Evolutionary conservation across 2,329 filamentous ascomycete species (phyloP).

Genomic region (Claviceps lovelessii): DNA sequence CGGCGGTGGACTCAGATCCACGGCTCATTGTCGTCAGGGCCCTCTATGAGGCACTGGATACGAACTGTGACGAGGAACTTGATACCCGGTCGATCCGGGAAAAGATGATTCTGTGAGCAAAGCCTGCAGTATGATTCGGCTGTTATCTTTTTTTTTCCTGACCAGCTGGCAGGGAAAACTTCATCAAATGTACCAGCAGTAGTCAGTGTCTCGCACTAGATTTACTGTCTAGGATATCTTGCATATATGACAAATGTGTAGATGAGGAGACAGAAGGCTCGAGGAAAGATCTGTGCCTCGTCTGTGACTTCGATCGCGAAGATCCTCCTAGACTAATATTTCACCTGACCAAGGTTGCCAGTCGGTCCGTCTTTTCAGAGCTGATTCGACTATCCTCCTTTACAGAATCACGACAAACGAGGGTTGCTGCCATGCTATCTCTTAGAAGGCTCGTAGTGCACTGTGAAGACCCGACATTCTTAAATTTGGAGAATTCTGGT

Average conservation of each 20-base stretch:
- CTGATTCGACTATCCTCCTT: slow-evolving; percentile 33
- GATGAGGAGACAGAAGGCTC: not conserved
- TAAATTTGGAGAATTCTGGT: slow-evolving; percentile 52
- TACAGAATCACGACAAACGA: slow-evolving; percentile 40
- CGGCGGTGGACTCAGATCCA: slow-evolving; percentile 8
- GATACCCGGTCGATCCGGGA: slow-evolving; percentile 17
- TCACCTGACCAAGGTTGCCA: slow-evolving; percentile 18
- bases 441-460: slow-evolving; percentile 58
- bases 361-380: slow-evolving; percentile 30
- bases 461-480: slow-evolving; percentile 39
- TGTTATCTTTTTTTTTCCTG: slow-evolving; percentile 8
- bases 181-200: slow-evolving; percentile 31
- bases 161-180: slow-evolving; percentile 21
- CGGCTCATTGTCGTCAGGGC: slow-evolving; percentile 9
- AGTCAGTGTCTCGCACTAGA: slow-evolving; percentile 39
- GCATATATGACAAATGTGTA: slow-evolving; percentile 10
- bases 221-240: slow-evolving; percentile 37
- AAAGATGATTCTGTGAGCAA: slow-evolving; percentile 32
- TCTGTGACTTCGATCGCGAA: slow-evolving; percentile 12
- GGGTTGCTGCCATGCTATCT: slow-evolving; percentile 57
- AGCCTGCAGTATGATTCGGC: not conserved
- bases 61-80: slow-evolving; percentile 7
- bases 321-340: not conserved
- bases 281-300: slow-evolving; percentile 7
- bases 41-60: slow-evolving; percentile 17